Base-by-base conservation (phyloP, 108 stramenopile genomes). In the Skeletonema potamos region DNA sequence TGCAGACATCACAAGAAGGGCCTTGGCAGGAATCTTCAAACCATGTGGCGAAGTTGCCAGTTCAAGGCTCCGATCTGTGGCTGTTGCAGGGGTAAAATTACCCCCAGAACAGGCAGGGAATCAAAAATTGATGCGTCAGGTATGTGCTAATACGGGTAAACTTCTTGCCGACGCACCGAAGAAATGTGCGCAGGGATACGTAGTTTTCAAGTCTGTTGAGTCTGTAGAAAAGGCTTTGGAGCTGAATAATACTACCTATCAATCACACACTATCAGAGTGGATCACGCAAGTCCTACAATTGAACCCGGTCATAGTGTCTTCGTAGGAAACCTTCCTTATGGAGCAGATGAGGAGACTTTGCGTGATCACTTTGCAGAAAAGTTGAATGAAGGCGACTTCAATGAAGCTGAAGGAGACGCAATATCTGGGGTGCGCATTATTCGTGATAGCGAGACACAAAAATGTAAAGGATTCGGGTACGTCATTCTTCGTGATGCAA, bases 391-490 rank as follows among this genome's bases (percentile, higher is more conserved):
- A 36, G 73, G 73, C 13, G 73, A 51, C 32, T 48, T 60, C 29
- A 82, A 79, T 54, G 72, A 66, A 3, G 64, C 76, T 24, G 76
- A 85, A 18, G 73, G 59, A 20, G 72, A 57, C 11, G 83, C 85
- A 41, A 76, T 91, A 26, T 74, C 81, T 27, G 86, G 81, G 17
- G 89, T 91, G 4, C 86, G 93, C 1, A 90, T 94, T 43, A 70
- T 94, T 43, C 86, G 93, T 39, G 93, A 94, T 67, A 85, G 81
- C 62, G 86, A 90, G 43, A 91, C 90, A 0, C 79, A 76, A 43
- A 81, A 84, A 62, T 94, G 90, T 60, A 90, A 90, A 69, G 93
- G 93, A 17, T 90, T 94, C 73, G 93, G 89, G 7, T 94, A 94
- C 37, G 86, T 94, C 12, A 66, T 88, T 24, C 82, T 94, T 30